Evolutionary conservation across 2,329 filamentous ascomycete genomes (phyloP).

Genomic region (Beauveria asiatica): DNA sequence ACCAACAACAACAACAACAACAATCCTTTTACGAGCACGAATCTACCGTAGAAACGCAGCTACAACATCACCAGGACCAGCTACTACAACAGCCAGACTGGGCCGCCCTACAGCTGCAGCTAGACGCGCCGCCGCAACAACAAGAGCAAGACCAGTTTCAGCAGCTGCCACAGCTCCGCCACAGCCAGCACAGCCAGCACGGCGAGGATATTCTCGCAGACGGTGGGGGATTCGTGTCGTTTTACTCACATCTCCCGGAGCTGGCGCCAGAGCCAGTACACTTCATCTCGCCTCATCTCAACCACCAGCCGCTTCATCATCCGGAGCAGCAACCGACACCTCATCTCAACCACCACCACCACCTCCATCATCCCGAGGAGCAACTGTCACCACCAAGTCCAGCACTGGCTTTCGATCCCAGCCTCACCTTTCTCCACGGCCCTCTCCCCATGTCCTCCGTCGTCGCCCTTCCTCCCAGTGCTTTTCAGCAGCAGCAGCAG

Average conservation of each 20-base stretch:
- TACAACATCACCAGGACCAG: not conserved
- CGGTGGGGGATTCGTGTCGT: not conserved
- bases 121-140: too few species aligned
- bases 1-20: not conserved
- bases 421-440: too few species aligned
- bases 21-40: not conserved
- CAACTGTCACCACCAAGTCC: not conserved
- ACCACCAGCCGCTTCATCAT: too few species aligned
- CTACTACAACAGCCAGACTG: not conserved
- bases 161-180: not conserved
- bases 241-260: not conserved
- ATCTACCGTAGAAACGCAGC: not conserved
- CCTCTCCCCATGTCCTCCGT: too few species aligned
- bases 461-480: too few species aligned
- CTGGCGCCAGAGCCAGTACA: not conserved
- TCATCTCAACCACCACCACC: not conserved
- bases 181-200: not conserved
- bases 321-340: too few species aligned
- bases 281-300: not conserved
- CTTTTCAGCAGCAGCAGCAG: too few species aligned
- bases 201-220: not conserved
- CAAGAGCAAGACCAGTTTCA: too few species aligned
- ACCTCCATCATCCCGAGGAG: not conserved
- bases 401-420: not conserved
- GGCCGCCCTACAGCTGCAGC: not conserved